Base-by-base conservation (phyloP, 352 stramenopile genomes). In the Saprolegnia parasitica region DNA sequence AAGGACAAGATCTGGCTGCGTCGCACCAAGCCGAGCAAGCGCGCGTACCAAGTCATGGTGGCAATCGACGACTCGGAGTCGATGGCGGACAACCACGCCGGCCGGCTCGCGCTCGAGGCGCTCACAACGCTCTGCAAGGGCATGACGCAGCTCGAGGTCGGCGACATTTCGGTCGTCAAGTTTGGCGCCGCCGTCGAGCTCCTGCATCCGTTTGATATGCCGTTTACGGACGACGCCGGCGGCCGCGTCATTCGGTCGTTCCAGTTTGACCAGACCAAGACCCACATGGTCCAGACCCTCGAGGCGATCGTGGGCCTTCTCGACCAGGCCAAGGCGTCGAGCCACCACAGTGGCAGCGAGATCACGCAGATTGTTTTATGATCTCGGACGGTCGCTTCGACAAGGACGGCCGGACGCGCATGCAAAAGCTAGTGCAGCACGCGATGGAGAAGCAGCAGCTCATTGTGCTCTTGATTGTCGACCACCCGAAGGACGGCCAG, bases 1-100 rank as follows among this genome's bases (percentile, higher is more conserved):
- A 99, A 99, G 77, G 98, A 99, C 81, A 99, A 99, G 78, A 99
- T 99, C 74, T 99, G 98, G 98, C 84, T 99, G 63, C 87, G 97
- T 32, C 86, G 98, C 47, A 99, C 97, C 32, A 98, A 99, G 68
- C 97, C 97, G 32, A 97, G 91, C 5, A 99, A 99, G 77, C 84
- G 98, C 32, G 90, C 98, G 73, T 99, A 99, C 78, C 91, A 99
- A 76, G 91, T 99, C 16, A 92, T 99, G 78, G 78, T 99, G 40
- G 97, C 96, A 4, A 98, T 99, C 50, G 98, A 99, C 79, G 94
- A 99, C 81, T 99, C 97, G 6, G 91, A 98, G 78, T 99, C 96
- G 21, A 99, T 99, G 98, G 84, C 89, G 24, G 97, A 99, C 76
- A 98, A 96, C 73, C 87, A 97, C 57, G 94, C 96, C 10, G 96